A percentile compares a stretch with the other conserved stretches of the same genome.
Evolutionary conservation across 2,329 filamentous ascomycete genomes (phyloP).

Genomic region (Pleurostoma richardsiae): DNA sequence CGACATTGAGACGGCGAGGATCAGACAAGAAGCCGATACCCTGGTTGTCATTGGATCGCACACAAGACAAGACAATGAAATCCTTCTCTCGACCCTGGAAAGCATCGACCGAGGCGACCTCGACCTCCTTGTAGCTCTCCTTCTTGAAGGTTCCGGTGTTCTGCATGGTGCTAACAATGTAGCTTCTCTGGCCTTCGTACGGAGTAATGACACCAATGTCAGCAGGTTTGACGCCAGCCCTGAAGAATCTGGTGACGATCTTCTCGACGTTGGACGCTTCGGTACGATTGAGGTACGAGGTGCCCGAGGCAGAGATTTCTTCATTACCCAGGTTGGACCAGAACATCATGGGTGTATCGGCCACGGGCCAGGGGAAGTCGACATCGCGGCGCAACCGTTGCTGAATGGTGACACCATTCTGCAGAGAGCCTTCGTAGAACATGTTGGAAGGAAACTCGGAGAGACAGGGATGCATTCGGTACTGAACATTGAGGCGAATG

Average conservation of each 20-base stretch:
- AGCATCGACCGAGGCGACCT: constrained; percentile 95
- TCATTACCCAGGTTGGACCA: constrained; percentile 98
- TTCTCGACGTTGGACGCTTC: constrained; percentile 98
- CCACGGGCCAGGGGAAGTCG: constrained; percentile 96
- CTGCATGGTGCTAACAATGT: constrained; percentile 99
- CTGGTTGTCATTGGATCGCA: constrained; percentile 97
- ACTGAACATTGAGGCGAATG: constrained; percentile 93
- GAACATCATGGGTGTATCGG: constrained; percentile 98
- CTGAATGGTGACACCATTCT: constrained; percentile 90
- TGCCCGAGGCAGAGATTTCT: constrained; percentile 96
- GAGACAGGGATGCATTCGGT: constrained; percentile 97
- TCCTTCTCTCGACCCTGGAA: constrained; percentile 99
- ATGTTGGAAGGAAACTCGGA: constrained; percentile 98
- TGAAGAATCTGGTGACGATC: constrained; percentile 97
- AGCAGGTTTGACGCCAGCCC: constrained; percentile 88
- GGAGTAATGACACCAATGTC: constrained; percentile 98
- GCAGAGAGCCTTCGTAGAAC: constrained; percentile 97
- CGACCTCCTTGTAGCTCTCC: constrained; percentile 96
- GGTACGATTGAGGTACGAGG: constrained; percentile 95
- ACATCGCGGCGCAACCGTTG: constrained; percentile 87
- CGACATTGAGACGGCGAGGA: constrained; percentile 93
- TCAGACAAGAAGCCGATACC: constrained; percentile 98
- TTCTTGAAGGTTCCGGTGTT: constrained; percentile 96
- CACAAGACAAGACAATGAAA: constrained; percentile 96
- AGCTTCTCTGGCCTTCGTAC: constrained; percentile 96